phyloP scores from a whole-genome alignment of 176 grass and related monocot genomes.

The Bromus sterilis region DNA sequence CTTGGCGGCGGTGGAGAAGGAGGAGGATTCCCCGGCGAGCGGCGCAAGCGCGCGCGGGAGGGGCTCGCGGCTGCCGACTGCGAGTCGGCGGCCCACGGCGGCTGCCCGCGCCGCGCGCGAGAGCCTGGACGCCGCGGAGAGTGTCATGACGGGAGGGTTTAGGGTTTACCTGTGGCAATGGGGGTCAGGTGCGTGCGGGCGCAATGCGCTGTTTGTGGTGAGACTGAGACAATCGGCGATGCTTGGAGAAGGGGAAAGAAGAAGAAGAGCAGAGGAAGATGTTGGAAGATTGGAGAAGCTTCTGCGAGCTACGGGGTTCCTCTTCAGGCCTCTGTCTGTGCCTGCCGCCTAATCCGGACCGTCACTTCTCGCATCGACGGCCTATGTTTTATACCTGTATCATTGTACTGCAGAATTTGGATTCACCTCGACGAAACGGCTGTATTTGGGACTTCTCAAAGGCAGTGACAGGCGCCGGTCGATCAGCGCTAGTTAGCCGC shows the following conservation, averaged over 20 bases:
- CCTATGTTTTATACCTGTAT: background rate
- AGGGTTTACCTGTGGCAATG: background rate
- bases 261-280: constrained; percentile 1
- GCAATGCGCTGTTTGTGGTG: background rate
- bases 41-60: constrained; percentile 1
- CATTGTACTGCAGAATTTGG: background rate
- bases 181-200: background rate
- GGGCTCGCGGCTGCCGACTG: background rate
- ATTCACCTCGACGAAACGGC: too few relatives aligned
- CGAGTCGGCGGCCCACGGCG: constrained; percentile 6
- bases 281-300: constrained; percentile 31
- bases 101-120: constrained; percentile 21
- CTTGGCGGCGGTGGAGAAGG: background rate
- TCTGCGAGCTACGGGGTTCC: background rate
- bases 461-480: too few relatives aligned
- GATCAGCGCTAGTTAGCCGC: too few relatives aligned
- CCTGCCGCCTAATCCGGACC: background rate
- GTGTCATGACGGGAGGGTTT: constrained; percentile 15
- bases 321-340: background rate
- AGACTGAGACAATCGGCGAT: background rate
- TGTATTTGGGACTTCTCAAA: too few relatives aligned
- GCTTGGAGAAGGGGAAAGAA: constrained; percentile 58
- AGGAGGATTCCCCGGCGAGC: background rate
- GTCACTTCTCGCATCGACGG: background rate
- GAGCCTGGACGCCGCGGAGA: constrained; percentile 32